Base-by-base conservation (phyloP, 2,329 filamentous ascomycete genomes). In the Arthrobotrys entomopaga region DNA sequence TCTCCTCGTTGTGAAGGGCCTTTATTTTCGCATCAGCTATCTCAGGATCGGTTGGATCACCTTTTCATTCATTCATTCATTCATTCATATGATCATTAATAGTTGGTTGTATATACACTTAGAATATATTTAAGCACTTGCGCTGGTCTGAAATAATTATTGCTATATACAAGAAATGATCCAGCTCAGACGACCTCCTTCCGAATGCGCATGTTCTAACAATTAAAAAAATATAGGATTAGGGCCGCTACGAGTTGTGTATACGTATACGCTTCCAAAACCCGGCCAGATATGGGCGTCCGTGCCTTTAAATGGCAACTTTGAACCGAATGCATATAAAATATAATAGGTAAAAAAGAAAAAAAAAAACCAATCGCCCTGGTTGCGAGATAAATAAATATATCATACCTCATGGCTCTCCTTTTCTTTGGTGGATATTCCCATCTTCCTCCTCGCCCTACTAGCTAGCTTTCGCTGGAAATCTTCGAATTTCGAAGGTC, bases 391-490 rank as follows among this genome's bases (percentile, higher is more conserved):
- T 19, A 43, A 57, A 34, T 5, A 34, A 50, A 50, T 7, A n/a
- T 50, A 22, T 64, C 58, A 40, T 29, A 40, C 40, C 50, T 22
- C 24, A 54, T 54, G 2, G 10, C 8, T 11, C 20, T 48, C 53
- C 52, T 24, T 61, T 49, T 46, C 57, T 26, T 54, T 3, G 22
- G 15, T n/a, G 16, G n/a, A 42, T 48, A 52, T 22, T 7, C 52
- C 48, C 2, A 56, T 38, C 38, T 42, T 57, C 22, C 42, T 46
- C 56, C 50, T 73, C 54, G 59, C 79, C 84, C 79, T 80, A 87
- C 87, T 82, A 86, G 16, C 83, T 0, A 84, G 84, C 22, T 73
- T 80, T 1, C 85, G 83, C 10, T 52, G 56, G 11, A 66, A 56
- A 50, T n/a, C 34, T 48, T 54, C 52, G 10, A 74, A 48, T 34